Conservation (phyloP, 495 filamentous ascomycete genomes). For the Amphirosellinia nigrospora region DNA sequence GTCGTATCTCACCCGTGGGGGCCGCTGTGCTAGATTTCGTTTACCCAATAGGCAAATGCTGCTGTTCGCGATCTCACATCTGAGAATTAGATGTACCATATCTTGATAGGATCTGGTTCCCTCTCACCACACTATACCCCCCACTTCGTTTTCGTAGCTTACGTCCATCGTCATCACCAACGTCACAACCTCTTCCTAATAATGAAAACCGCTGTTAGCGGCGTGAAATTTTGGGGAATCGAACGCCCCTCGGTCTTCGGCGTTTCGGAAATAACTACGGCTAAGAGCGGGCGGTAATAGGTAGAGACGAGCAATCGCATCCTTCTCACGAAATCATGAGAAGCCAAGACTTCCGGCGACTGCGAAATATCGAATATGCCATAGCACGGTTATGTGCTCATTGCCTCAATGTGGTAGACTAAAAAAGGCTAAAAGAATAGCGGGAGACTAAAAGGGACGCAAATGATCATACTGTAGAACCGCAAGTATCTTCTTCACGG, state of each 20-base stretch:
- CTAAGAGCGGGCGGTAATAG: neutral
- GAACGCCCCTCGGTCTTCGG: conserved; percentile 3
- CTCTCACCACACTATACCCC: neutral
- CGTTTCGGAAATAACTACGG: neutral
- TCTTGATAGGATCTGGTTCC: neutral
- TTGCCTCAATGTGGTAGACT: neutral
- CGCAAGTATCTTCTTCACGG: neutral
- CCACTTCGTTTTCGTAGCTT: neutral
- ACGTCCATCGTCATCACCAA: conserved; percentile 10
- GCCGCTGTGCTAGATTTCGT: neutral
- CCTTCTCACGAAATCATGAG: neutral
- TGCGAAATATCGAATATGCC: neutral
- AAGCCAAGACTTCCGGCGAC: neutral
- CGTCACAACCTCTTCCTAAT: neutral
- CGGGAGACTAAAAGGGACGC: neutral
- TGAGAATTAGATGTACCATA: conserved; percentile 11
- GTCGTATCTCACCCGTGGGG: conserved; percentile 10
- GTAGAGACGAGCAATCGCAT: conserved; percentile 1
- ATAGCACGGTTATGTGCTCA: neutral
- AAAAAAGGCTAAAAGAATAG: neutral
- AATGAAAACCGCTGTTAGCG: conserved; percentile 15
- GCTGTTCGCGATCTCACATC: conserved; percentile 13
- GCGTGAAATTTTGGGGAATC: neutral
- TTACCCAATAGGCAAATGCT: conserved; percentile 14
- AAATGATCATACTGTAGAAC: neutral